A percentile compares a stretch with the other conserved stretches of the same genome.
These are phyloP conservation scores for Aspergillus nanangensis DNA, from an alignment of 495 filamentous ascomycete species.

Conservation along the genomic window DNA sequence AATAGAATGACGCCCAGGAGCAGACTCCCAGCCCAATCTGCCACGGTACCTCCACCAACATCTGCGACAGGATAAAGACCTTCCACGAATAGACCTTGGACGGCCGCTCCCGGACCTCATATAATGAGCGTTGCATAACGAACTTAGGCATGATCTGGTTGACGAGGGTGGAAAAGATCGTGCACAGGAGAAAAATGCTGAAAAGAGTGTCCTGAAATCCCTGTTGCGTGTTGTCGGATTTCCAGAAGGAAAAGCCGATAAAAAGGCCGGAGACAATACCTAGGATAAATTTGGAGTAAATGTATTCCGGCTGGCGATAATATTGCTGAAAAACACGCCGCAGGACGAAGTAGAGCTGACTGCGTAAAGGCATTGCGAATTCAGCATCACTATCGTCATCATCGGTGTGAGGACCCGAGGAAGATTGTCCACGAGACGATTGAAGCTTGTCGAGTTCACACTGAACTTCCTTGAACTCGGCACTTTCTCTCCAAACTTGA, in stretches of 20 bases:
- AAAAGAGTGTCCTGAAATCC: constrained; percentile 83
- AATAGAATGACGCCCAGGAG: constrained; percentile 47
- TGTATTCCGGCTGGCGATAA: constrained; percentile 50
- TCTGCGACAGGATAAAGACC: constrained; percentile 44
- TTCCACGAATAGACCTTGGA: constrained; percentile 50
- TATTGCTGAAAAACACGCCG: constrained; percentile 43
- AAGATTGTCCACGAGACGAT: constrained; percentile 24
- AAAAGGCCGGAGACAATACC: constrained; percentile 55
- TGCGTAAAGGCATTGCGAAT: constrained; percentile 47
- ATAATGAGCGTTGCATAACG: constrained; percentile 42
- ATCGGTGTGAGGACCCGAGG: constrained; percentile 7
- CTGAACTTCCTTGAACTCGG: constrained; percentile 60
- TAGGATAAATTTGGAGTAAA: constrained; percentile 46
- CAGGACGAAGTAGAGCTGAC: constrained; percentile 44
- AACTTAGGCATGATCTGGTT: constrained; percentile 53
- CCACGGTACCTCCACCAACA: constrained; percentile 49
- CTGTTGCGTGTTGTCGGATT: constrained; percentile 59
- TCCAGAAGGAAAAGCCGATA: constrained; percentile 85
- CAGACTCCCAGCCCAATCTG: constrained; percentile 38
- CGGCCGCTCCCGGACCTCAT: constrained; percentile 47
- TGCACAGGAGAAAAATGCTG: constrained; percentile 73
- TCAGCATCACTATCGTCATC: constrained; percentile 24
- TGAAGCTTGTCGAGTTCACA: constrained; percentile 63
- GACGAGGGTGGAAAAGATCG: constrained; percentile 66
- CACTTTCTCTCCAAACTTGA: constrained; percentile 64